Conservation (phyloP, 257 asterid genomes). For the Ilex aquifolium region DNA sequence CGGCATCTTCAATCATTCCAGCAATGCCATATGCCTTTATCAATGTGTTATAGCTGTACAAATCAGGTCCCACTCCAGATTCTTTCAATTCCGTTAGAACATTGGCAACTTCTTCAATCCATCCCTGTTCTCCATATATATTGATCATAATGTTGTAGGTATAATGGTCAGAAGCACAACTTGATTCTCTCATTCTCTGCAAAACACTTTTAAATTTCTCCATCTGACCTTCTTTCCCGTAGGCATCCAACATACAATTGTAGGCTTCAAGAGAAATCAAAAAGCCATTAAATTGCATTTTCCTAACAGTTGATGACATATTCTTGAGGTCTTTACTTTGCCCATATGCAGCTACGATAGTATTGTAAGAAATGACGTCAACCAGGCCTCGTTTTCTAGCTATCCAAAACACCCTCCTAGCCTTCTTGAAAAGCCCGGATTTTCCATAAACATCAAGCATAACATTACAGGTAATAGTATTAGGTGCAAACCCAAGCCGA, state of each 20-base stretch:
- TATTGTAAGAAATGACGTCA: constrained; percentile 78
- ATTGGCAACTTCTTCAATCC: constrained; percentile 68
- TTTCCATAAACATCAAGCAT: constrained; percentile 79
- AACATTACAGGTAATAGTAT: constrained; percentile 61
- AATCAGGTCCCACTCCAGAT: constrained; percentile 56
- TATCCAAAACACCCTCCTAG: constrained; percentile 55
- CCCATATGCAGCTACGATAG: constrained; percentile 84
- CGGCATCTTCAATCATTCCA: constrained; percentile 81
- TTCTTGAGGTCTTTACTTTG: constrained; percentile 57
- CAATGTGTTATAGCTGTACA: constrained; percentile 81
- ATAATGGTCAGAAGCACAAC: constrained; percentile 50
- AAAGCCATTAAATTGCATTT: constrained; percentile 80
- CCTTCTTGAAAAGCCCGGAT: constrained; percentile 64
- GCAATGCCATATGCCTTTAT: constrained; percentile 92
- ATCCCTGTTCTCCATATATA: constrained; percentile 69
- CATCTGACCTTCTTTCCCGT: constrained; percentile 89
- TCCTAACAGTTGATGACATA: constrained; percentile 60
- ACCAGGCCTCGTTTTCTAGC: constrained; percentile 64
- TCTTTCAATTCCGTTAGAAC: constrained; percentile 57
- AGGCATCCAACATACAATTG: constrained; percentile 88
- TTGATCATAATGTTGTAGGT: constrained; percentile 77
- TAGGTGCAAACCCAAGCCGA: constrained; percentile 59
- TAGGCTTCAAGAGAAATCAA: constrained; percentile 85
- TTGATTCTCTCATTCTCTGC: constrained; percentile 69
- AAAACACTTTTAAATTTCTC: constrained; percentile 67